Conservation (phyloP, 2,329 filamentous ascomycete genomes). For the Colletotrichum higginsianum region DNA sequence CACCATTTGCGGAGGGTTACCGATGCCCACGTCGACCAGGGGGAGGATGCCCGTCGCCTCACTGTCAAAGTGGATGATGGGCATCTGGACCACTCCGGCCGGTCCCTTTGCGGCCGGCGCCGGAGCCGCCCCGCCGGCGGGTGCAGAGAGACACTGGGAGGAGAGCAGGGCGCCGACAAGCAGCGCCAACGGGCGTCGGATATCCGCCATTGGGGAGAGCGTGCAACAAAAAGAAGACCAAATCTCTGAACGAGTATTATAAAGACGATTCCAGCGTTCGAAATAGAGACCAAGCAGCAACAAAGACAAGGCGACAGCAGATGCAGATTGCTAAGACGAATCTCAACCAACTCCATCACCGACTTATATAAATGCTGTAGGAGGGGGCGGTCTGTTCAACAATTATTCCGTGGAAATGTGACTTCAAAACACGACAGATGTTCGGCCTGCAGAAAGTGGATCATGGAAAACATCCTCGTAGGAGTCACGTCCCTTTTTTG, state of each 20-base stretch:
- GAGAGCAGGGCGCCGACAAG: background rate
- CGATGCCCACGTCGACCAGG: constrained; percentile 57
- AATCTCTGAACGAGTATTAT: background rate
- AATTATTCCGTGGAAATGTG: background rate
- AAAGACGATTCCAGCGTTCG: too few species aligned
- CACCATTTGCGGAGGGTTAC: constrained; percentile 63
- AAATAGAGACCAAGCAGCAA: too few species aligned
- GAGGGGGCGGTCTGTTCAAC: too few species aligned
- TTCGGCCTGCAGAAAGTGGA: background rate
- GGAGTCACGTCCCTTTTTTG: too few species aligned
- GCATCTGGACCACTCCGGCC: background rate
- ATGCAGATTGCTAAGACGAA: background rate
- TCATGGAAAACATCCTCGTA: too few species aligned
- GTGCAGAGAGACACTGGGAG: background rate
- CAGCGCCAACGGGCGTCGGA: background rate
- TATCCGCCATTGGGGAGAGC: background rate
- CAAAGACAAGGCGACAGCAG: too few species aligned
- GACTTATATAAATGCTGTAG: background rate
- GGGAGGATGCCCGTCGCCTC: background rate
- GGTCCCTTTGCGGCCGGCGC: background rate
- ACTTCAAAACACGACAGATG: background rate
- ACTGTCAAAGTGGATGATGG: constrained; percentile 5
- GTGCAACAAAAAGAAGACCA: background rate
- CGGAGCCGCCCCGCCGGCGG: background rate
- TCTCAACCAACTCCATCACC: background rate